Conservation (phyloP, 495 filamentous ascomycete genomes). For the Friedmanniomyces simplex region DNA sequence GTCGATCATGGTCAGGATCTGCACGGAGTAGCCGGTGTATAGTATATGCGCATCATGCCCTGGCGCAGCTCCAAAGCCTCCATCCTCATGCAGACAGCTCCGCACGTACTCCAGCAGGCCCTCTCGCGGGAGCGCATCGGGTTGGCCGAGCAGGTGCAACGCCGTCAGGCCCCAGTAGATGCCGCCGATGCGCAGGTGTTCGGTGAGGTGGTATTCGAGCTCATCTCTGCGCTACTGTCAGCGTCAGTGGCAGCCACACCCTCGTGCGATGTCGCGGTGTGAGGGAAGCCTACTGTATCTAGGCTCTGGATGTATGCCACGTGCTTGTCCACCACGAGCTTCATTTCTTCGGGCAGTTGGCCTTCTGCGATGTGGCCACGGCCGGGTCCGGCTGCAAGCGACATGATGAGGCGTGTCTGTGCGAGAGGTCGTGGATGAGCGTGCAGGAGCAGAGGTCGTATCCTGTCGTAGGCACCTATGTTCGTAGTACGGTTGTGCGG, state of each 20-base stretch:
- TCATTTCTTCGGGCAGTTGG: constrained; percentile 48
- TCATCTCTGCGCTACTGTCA: constrained; percentile 65
- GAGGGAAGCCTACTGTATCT: constrained; percentile 56
- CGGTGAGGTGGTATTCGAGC: constrained; percentile 93
- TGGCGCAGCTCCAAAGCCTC: constrained; percentile 87
- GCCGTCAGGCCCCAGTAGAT: constrained; percentile 94
- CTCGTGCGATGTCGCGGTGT: not conserved
- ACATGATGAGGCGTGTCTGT: constrained; percentile 44
- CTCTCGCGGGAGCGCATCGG: constrained; percentile 67
- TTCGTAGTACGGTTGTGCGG: too few species aligned
- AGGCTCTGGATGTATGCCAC: constrained; percentile 89
- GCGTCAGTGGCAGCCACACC: constrained; percentile 24
- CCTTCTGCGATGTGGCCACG: constrained; percentile 36
- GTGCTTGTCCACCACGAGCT: constrained; percentile 62
- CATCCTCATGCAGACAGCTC: constrained; percentile 75
- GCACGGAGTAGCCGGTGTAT: constrained; percentile 85
- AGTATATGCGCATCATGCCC: constrained; percentile 93
- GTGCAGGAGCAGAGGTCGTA: too few species aligned
- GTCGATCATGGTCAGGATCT: constrained; percentile 76
- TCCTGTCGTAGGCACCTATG: too few species aligned
- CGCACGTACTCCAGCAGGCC: constrained; percentile 84
- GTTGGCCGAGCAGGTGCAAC: constrained; percentile 70
- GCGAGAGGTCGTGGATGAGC: too few species aligned
- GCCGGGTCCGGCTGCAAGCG: constrained; percentile 52
- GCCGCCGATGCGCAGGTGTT: constrained; percentile 88